phyloP scores from a whole-genome alignment of 352 stramenopile species.

The Phytopythium kandeliae region DNA sequence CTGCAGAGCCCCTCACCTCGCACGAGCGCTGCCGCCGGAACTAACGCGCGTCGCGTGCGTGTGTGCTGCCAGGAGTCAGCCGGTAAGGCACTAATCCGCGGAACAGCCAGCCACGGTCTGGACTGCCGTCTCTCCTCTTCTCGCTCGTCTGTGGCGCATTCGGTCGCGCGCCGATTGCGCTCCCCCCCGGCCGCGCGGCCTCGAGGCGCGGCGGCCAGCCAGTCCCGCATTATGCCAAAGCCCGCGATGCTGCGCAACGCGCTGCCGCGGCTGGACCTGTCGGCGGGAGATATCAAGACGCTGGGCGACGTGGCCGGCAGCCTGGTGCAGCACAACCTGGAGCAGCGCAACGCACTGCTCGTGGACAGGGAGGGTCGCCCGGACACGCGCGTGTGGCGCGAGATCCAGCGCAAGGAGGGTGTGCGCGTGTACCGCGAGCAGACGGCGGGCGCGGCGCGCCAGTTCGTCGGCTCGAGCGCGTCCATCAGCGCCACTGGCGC shows the following conservation, averaged over 20 bases:
- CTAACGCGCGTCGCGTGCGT: no score
- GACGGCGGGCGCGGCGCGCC: slow-evolving; percentile 8
- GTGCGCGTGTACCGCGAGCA: slow-evolving; percentile 33
- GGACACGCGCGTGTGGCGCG: slow-evolving; percentile 34
- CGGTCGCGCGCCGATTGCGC: background rate
- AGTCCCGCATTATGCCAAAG: slow-evolving; percentile 22
- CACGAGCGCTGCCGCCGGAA: no score
- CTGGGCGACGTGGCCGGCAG: slow-evolving; percentile 27
- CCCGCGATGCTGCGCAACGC: slow-evolving; percentile 23
- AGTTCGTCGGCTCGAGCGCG: slow-evolving; percentile 8
- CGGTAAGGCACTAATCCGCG: background rate
- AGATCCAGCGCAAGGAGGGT: slow-evolving; percentile 33
- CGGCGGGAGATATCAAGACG: slow-evolving; percentile 19
- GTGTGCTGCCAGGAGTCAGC: slow-evolving; percentile 1
- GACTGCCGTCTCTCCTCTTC: background rate
- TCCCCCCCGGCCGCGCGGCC: no score
- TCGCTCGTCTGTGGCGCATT: background rate
- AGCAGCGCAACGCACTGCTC: slow-evolving; percentile 34
- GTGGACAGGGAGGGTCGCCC: slow-evolving; percentile 31
- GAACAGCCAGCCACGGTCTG: background rate
- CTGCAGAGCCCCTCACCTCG: no score
- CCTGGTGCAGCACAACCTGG: slow-evolving; percentile 38
- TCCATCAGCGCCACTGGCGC: slow-evolving; percentile 21
- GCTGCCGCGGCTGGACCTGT: slow-evolving; percentile 30
- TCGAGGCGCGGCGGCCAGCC: background rate